These are phyloP conservation scores for Penicillium vulpinum DNA, from an alignment of 2,329 filamentous ascomycete genomes.

Conservation along the genomic window DNA sequence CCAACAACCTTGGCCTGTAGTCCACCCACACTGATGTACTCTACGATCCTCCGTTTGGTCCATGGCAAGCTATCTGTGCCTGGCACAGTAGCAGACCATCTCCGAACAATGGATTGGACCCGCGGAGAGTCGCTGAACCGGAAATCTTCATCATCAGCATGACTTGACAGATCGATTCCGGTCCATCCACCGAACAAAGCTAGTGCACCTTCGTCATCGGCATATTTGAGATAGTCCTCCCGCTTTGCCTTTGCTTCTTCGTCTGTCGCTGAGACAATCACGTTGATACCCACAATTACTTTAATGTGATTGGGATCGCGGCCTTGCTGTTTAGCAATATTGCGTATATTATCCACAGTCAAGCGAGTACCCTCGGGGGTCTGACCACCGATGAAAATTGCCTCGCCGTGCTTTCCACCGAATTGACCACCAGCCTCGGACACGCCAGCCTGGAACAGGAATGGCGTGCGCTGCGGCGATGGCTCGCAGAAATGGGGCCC, in stretches of 20 bases:
- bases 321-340: conserved; percentile 34
- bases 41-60: conserved; percentile 28
- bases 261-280: conserved; percentile 44
- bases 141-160: conserved; percentile 44
- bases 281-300: conserved; percentile 37
- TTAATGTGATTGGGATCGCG: conserved; percentile 29
- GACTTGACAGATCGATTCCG: conserved; percentile 26
- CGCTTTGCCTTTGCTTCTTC: conserved; percentile 43
- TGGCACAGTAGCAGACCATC: conserved; percentile 37
- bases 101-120: conserved; percentile 33
- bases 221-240: conserved; percentile 40
- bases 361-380: conserved; percentile 35
- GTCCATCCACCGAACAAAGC: conserved; percentile 47
- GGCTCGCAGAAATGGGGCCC: conserved; percentile 43
- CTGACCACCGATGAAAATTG: conserved; percentile 46
- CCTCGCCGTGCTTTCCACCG: conserved; percentile 41
- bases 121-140: conserved; percentile 35
- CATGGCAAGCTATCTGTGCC: conserved; percentile 33
- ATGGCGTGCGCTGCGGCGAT: conserved; percentile 45
- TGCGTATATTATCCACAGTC: conserved; percentile 41
- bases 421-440: conserved; percentile 44
- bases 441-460: conserved; percentile 47
- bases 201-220: conserved; percentile 42
- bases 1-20: conserved; percentile 6
- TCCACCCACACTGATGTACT: conserved; percentile 24